Evolutionary conservation across 495 filamentous ascomycete genomes (phyloP).

Genomic region (Neurospora tetraspora): DNA sequence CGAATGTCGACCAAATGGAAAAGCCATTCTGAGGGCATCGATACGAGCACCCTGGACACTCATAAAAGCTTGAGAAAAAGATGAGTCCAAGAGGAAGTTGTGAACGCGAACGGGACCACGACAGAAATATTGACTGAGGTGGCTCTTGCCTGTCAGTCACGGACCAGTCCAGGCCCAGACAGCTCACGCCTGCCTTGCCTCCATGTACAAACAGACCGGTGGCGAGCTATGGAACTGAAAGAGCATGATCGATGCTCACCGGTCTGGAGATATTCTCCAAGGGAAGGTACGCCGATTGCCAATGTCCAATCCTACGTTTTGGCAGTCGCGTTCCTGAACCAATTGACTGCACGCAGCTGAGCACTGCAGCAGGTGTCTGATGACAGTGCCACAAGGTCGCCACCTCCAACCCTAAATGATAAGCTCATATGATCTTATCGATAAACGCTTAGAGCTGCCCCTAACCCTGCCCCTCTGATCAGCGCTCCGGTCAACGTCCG

Average conservation of each 20-base stretch:
- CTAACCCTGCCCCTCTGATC: background rate
- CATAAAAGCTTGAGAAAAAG: background rate
- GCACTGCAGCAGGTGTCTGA: background rate
- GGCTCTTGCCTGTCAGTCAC: background rate
- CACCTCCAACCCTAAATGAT: background rate
- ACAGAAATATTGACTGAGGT: background rate
- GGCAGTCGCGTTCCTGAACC: background rate
- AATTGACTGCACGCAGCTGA: too few relatives aligned
- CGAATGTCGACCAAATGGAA: background rate
- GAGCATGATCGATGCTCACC: background rate
- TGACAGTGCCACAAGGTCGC: background rate
- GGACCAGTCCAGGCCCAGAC: background rate
- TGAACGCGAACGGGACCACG: background rate
- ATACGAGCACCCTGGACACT: background rate
- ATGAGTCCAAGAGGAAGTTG: background rate
- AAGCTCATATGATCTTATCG: background rate
- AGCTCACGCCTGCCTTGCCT: background rate
- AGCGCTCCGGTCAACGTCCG: background rate
- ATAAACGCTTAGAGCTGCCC: background rate
- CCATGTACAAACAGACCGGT: background rate
- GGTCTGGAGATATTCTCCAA: background rate
- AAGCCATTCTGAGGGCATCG: background rate
- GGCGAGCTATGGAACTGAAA: background rate
- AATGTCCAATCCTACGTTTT: background rate
- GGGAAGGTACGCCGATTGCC: background rate